Conservation (phyloP, 495 filamentous ascomycete genomes). For the Choiromyces venosus region DNA sequence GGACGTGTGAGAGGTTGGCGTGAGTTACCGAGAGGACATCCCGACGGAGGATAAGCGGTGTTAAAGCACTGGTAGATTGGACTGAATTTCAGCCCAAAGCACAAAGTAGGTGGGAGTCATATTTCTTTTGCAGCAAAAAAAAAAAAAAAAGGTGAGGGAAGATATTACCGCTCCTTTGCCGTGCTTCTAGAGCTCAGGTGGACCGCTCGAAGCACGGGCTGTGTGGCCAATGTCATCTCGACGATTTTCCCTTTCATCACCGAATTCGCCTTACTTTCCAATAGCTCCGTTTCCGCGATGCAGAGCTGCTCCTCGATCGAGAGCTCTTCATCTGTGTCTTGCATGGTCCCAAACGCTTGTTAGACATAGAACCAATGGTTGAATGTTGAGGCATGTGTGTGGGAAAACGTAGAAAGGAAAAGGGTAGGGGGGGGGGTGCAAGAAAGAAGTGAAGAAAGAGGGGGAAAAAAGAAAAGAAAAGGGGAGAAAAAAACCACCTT, state of each 20-base stretch:
- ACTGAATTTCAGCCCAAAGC: slow-evolving; percentile 11
- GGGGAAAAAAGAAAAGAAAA: slow-evolving; percentile 14
- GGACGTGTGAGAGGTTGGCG: slow-evolving; percentile 37
- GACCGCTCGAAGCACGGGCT: slow-evolving; percentile 35
- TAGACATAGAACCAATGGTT: not conserved
- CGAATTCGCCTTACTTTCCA: slow-evolving; percentile 32
- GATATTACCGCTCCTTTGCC: slow-evolving; percentile 30
- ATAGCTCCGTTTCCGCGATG: slow-evolving; percentile 26
- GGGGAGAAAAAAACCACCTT: slow-evolving; percentile 7
- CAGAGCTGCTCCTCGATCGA: slow-evolving; percentile 12
- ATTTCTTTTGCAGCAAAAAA: not conserved
- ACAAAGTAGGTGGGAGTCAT: slow-evolving; percentile 6
- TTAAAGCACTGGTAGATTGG: slow-evolving; percentile 21
- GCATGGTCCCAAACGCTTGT: not conserved
- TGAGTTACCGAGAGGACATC: slow-evolving; percentile 38
- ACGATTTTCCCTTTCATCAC: slow-evolving; percentile 37
- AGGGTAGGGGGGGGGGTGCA: not conserved
- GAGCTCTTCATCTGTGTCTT: slow-evolving; percentile 6
- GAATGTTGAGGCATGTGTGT: not conserved
- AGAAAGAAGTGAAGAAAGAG: slow-evolving; percentile 8
- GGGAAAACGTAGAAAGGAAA: not conserved
- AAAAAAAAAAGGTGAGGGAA: not conserved
- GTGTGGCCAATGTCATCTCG: slow-evolving; percentile 36
- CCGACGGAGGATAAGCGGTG: slow-evolving; percentile 36
- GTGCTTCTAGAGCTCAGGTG: slow-evolving; percentile 28